Base-by-base conservation (phyloP, 768 basidiomycete genomes). In the Lenzites betulinus region DNA sequence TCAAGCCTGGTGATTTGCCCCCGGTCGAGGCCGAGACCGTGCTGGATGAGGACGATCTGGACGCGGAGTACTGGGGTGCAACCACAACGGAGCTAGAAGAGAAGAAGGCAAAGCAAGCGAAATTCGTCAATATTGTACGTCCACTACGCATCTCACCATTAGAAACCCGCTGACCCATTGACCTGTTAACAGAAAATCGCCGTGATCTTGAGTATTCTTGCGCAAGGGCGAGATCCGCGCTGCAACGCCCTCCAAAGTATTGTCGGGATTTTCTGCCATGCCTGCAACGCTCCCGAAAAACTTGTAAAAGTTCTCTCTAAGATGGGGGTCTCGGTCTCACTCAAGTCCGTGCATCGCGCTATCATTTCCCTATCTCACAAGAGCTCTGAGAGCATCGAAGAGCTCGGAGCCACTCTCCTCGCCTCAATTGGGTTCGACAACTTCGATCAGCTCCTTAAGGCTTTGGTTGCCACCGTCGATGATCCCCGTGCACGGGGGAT, bases 381-480 rank as follows among this genome's bases (percentile, higher is more conserved):
- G 8, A 51, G 35, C 35, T 5, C 8, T 5, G 8, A 8, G 1
- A 22, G 23, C 11, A 20, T 51, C 9, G 35, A 51, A 23, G 13
- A 18, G 2, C 36, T 51, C 9, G 50, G 50, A 8, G 35, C 15
- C 2, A 51, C 35, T 2, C 35, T 51, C n/a, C 35, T 22, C 12
- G 35, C 35, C 11, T 36, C 33, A 20, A n/a, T 6, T 18, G 41
- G 41, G 7, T 42, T 28, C 13, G 75, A 82, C 58, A 82, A 82
- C 63, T 71, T 81, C 30, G 78, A 82, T 7, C 66, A 76, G 39
- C 59, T 79, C 9, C 72, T 75, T 48, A 55, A 63, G 11, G 16
- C n/a, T n/a, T n/a, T 65, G 0, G 55, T 70, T 6, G 74, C 74
- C 0, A 76, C 74, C 0, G 54, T 72, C 1, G 74, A 80, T 44